phyloP scores from a whole-genome alignment of 345 rosid species.

The Clausena lansium region DNA sequence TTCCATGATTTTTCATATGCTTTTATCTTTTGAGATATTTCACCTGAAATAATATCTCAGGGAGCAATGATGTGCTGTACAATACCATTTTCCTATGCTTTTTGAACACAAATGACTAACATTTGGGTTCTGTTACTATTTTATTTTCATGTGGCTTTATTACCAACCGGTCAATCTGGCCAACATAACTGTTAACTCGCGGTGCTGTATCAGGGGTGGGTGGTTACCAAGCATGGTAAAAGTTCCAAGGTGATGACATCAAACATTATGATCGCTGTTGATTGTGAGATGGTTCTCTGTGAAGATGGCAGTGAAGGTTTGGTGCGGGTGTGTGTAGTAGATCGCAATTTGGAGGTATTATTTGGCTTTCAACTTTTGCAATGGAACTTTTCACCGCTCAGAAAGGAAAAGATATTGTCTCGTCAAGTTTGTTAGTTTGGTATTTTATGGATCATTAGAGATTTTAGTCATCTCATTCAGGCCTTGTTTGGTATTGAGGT shows the following conservation, averaged over 20 bases:
- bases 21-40: too few species aligned
- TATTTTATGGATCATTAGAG: neutral
- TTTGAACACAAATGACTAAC: neutral
- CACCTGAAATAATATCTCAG: neutral
- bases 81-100: neutral
- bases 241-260: slow-evolving; percentile 43
- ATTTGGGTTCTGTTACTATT: neutral
- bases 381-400: neutral
- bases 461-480: neutral
- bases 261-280: slow-evolving; percentile 66
- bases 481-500: too few species aligned
- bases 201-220: slow-evolving; percentile 65
- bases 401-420: neutral
- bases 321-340: slow-evolving; percentile 74
- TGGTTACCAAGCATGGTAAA: slow-evolving; percentile 43
- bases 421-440: neutral
- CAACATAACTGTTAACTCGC: neutral
- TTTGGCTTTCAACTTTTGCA: neutral
- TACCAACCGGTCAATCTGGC: neutral
- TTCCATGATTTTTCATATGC: too few species aligned
- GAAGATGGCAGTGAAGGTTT: slow-evolving; percentile 89
- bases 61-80: neutral
- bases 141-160: neutral
- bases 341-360: slow-evolving; percentile 66
- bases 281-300: slow-evolving; percentile 98